Conservation (phyloP, 441 rosid species). For the Rhodomyrtus psidioides region DNA sequence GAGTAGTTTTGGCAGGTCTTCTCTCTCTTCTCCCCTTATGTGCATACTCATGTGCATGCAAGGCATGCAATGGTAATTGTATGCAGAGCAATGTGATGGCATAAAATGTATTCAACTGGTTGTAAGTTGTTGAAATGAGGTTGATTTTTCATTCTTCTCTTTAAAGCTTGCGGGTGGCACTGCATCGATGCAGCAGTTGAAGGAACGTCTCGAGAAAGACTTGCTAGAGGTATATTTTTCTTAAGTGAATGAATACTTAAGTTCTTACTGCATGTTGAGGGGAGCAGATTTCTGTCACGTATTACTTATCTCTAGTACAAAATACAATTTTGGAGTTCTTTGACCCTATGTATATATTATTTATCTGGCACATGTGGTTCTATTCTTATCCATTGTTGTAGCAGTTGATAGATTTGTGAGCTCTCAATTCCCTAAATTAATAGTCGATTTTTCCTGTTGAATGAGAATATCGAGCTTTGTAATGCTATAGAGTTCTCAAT, state of each 20-base stretch:
- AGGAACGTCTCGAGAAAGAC: conserved; percentile 99
- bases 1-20: background rate
- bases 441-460: background rate
- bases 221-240: conserved; percentile 66
- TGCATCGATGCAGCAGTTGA: conserved; percentile 98
- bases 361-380: background rate
- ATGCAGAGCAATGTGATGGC: background rate
- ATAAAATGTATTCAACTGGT: background rate
- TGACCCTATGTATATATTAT: background rate
- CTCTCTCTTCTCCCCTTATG: too few relatives aligned
- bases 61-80: background rate
- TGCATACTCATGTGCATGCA: background rate
- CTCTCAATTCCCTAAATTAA: background rate
- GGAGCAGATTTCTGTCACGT: background rate
- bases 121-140: background rate
- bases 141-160: conserved; percentile 5
- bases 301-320: background rate
- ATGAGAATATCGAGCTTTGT: background rate
- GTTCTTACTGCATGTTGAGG: background rate
- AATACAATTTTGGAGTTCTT: background rate
- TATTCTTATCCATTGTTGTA: background rate
- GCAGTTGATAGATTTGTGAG: background rate
- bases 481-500: background rate
- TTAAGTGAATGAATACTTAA: background rate
- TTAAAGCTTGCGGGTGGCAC: conserved; percentile 98